Evolutionary conservation across 176 grass and related monocot genomes (phyloP).

Genomic region (Neostapfia colusana): DNA sequence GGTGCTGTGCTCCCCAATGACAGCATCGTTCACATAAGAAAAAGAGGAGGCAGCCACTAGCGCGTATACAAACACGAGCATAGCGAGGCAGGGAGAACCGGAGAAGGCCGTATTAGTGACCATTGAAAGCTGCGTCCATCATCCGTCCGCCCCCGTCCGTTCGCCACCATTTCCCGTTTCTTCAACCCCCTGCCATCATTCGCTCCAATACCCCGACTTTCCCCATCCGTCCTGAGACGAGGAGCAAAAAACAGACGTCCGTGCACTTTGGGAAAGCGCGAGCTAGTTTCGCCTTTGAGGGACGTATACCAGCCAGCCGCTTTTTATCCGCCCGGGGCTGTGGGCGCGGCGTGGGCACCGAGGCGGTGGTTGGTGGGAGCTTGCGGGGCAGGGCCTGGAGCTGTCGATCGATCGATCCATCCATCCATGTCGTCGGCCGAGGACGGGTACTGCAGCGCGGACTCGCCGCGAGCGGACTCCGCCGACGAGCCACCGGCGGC

Average conservation of each 20-base stretch:
- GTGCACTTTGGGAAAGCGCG: conserved; percentile 42
- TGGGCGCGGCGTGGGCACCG: conserved; percentile 16
- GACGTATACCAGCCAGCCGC: not conserved
- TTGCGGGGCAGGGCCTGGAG: not conserved
- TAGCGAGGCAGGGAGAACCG: not conserved
- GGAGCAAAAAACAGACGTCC: not conserved
- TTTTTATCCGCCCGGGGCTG: conserved; percentile 42
- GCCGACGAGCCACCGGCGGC: conserved; percentile 51
- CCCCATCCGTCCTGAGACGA: conserved; percentile 11
- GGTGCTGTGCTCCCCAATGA: conserved; percentile 15
- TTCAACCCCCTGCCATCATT: conserved; percentile 18
- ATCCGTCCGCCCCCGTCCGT: conserved; percentile 50
- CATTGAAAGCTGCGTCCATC: conserved; percentile 70
- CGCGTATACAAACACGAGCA: conserved; percentile 44
- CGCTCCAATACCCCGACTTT: not conserved
- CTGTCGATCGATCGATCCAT: not conserved
- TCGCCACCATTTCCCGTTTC: conserved; percentile 44
- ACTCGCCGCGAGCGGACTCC: conserved; percentile 28
- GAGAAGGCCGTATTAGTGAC: too few relatives aligned
- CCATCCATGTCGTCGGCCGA: conserved; percentile 42
- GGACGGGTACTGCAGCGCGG: conserved; percentile 59
- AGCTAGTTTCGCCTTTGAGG: conserved; percentile 34
- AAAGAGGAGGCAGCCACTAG: conserved; percentile 31
- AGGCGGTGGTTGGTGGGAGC: not conserved
- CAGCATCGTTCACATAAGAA: conserved; percentile 46